A percentile compares a stretch with the other conserved stretches of the same genome.
Conservation (phyloP, 202 grass and related monocot species). For the Setaria viridis region DNA sequence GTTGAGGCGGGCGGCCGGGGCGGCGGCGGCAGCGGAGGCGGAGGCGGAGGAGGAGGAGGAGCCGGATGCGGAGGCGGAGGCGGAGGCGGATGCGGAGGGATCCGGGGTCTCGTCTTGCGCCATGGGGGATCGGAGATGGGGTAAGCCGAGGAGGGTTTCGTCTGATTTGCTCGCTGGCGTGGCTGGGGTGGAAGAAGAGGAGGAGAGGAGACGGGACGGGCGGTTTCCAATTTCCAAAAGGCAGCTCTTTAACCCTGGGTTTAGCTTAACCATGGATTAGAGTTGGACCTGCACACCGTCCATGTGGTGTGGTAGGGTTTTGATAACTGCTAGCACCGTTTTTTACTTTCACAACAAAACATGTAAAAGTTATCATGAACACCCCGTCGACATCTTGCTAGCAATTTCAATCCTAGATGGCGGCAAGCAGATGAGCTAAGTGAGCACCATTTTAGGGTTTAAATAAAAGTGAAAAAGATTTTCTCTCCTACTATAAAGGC, state of each 20-base stretch:
- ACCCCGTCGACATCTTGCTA: neutral
- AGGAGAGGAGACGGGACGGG: neutral
- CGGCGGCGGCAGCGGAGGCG: neutral
- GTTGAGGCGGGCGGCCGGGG: conserved; percentile 59
- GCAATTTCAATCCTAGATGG: too few relatives aligned
- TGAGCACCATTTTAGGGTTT: too few relatives aligned
- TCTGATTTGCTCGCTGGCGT: conserved; percentile 3
- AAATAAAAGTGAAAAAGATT: too few relatives aligned
- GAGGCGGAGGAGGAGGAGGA: neutral
- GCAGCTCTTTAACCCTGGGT: neutral
- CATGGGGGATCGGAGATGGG: conserved; percentile 45
- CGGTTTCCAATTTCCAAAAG: neutral
- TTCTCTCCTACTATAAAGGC: too few relatives aligned
- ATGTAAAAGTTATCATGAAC: neutral
- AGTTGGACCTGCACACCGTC: neutral
- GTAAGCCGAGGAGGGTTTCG: conserved; percentile 30
- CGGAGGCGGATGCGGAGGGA: neutral
- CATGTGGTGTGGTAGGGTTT: neutral
- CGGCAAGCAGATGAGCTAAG: too few relatives aligned
- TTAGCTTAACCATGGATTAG: neutral
- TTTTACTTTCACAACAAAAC: too few relatives aligned
- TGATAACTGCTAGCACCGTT: neutral
- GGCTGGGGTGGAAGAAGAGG: neutral
- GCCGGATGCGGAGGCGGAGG: neutral
- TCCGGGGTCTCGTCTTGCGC: conserved; percentile 53